These are phyloP conservation scores for Cicer arietinum DNA, from an alignment of 306 rosid species.

Conservation along the genomic window DNA sequence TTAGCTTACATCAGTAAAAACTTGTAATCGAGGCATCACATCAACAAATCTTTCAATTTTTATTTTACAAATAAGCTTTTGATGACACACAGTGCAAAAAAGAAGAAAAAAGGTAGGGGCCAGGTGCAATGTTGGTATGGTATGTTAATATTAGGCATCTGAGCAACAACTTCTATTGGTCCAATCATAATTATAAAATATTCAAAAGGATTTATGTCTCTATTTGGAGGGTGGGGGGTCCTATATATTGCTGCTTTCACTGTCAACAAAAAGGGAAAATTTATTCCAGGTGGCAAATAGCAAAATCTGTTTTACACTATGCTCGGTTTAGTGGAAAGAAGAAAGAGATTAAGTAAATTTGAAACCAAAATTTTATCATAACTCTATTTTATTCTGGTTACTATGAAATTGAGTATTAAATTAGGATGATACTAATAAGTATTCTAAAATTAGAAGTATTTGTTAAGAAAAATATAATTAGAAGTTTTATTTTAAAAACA, in stretches of 20 bases:
- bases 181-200: conserved; percentile 47
- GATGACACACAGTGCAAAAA: background rate
- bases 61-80: background rate
- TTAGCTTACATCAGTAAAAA: background rate
- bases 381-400: no score
- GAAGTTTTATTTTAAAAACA: no score
- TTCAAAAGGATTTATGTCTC: conserved; percentile 29
- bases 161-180: conserved; percentile 30
- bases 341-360: no score
- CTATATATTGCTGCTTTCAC: conserved; percentile 43
- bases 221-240: conserved; percentile 30
- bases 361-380: no score
- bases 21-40: background rate
- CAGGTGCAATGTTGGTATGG: background rate
- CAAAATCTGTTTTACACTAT: no score
- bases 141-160: background rate
- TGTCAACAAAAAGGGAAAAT: conserved; percentile 51
- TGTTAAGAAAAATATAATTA: no score
- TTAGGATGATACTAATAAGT: no score
- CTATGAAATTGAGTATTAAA: no score
- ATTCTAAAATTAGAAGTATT: no score
- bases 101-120: background rate
- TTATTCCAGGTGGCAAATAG: no score
- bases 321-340: no score
- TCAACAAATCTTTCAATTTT: background rate